Conservation (phyloP, 2,329 filamentous ascomycete genomes). For the Aspergillus unguis region DNA sequence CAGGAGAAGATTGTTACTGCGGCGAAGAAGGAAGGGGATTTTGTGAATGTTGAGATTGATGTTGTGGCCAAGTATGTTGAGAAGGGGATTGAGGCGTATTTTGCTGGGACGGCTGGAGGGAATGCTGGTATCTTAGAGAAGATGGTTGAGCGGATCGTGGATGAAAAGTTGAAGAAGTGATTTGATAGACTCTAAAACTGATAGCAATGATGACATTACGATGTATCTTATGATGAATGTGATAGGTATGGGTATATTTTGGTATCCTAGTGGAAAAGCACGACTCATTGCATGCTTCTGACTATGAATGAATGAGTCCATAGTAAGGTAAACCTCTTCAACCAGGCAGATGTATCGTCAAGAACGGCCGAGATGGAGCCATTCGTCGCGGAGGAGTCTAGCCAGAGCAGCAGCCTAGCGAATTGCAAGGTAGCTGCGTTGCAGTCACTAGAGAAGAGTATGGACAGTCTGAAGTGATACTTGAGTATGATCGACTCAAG, state of each 20-base stretch:
- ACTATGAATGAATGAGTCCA: not conserved
- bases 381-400: not conserved
- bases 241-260: constrained; percentile 16
- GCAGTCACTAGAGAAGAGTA: not conserved
- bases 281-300: not conserved
- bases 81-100: constrained; percentile 82
- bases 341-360: too few relatives aligned
- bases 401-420: not conserved
- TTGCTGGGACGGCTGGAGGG: constrained; percentile 46
- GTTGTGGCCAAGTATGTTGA: constrained; percentile 65
- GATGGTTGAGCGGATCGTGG: constrained; percentile 71
- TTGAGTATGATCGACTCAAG: not conserved
- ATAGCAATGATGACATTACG: too few relatives aligned
- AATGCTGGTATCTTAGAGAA: constrained; percentile 61
- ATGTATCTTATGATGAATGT: too few relatives aligned
- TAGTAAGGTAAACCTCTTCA: not conserved
- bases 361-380: not conserved
- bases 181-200: not conserved
- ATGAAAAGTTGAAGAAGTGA: constrained; percentile 58
- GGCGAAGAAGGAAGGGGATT: constrained; percentile 71
- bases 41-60: constrained; percentile 90
- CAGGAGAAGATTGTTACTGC: constrained; percentile 87
- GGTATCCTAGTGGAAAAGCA: constrained; percentile 6
- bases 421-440: not conserved
- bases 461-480: not conserved